Conservation (phyloP, 768 basidiomycete species). For the Tylopilus rubrobrunneus region DNA sequence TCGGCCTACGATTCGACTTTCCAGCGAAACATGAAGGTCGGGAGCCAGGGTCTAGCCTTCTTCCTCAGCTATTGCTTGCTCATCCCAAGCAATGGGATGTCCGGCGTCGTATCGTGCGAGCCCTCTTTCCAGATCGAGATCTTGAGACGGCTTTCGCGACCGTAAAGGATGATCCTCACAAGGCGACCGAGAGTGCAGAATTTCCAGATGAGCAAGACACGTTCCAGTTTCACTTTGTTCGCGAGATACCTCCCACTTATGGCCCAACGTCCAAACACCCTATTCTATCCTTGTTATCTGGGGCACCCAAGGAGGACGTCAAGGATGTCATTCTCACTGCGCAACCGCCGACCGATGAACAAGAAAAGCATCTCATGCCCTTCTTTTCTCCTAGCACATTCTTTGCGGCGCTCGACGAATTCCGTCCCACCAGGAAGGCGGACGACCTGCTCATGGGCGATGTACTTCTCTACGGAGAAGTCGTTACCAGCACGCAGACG, state of each 20-base stretch:
- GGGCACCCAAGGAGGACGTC: conserved; percentile 36
- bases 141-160: conserved; percentile 43
- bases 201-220: conserved; percentile 70
- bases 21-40: neutral
- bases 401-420: conserved; percentile 46
- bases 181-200: conserved; percentile 21
- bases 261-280: conserved; percentile 16
- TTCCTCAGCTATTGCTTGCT: conserved; percentile 30
- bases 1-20: conserved; percentile 20
- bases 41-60: conserved; percentile 1
- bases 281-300: conserved; percentile 19
- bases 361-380: conserved; percentile 47
- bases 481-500: conserved; percentile 92
- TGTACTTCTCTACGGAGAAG: conserved; percentile 79
- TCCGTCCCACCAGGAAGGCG: conserved; percentile 19
- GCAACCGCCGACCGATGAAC: conserved; percentile 44
- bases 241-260: conserved; percentile 26
- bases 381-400: conserved; percentile 66
- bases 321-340: conserved; percentile 55
- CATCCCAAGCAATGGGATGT: conserved; percentile 23
- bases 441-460: conserved; percentile 65
- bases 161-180: conserved; percentile 40
- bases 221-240: conserved; percentile 53
- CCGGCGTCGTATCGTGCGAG: conserved; percentile 11
- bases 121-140: conserved; percentile 18